These are phyloP conservation scores for Dipteronia sinensis DNA, from an alignment of 345 rosid genomes.

Conservation along the genomic window DNA sequence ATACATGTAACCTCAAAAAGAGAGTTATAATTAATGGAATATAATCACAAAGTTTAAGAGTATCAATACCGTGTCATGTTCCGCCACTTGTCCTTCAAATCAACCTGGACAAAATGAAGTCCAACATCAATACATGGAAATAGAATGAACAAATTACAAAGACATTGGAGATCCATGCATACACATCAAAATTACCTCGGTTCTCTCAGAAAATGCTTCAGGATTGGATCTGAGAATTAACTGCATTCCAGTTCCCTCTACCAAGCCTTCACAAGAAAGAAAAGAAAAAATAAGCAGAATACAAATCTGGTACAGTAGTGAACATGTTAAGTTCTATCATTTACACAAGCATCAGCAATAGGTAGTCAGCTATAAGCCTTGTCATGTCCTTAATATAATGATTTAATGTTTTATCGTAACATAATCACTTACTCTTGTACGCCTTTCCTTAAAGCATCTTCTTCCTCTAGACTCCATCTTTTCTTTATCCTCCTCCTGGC, in stretches of 20 bases:
- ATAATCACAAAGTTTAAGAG: not conserved
- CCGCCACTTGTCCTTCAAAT: conserved; percentile 78
- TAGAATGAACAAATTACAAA: not conserved
- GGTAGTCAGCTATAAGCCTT: too few species aligned
- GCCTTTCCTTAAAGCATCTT: conserved; percentile 51
- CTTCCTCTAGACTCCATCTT: conserved; percentile 57
- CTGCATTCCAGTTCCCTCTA: conserved; percentile 50
- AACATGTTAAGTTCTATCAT: too few species aligned
- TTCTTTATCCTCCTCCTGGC: conserved; percentile 33
- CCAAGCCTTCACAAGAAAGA: conserved; percentile 41
- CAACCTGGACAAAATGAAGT: conserved; percentile 39
- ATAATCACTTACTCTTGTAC: conserved; percentile 33
- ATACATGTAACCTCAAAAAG: not conserved
- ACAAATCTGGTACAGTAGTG: not conserved
- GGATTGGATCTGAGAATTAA: conserved; percentile 33
- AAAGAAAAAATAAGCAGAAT: not conserved
- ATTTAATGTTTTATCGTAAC: not conserved
- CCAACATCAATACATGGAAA: not conserved
- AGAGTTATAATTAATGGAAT: not conserved
- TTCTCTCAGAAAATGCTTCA: conserved; percentile 39
- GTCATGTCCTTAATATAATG: too few species aligned
- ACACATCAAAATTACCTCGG: conserved; percentile 31
- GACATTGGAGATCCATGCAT: not conserved
- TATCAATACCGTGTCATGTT: conserved; percentile 39
- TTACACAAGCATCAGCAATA: too few species aligned